Percentiles rank a stretch among this genome's conserved stretches.
phyloP scores from a whole-genome alignment of 2,329 filamentous ascomycete genomes.

The Albifimbria verrucaria region DNA sequence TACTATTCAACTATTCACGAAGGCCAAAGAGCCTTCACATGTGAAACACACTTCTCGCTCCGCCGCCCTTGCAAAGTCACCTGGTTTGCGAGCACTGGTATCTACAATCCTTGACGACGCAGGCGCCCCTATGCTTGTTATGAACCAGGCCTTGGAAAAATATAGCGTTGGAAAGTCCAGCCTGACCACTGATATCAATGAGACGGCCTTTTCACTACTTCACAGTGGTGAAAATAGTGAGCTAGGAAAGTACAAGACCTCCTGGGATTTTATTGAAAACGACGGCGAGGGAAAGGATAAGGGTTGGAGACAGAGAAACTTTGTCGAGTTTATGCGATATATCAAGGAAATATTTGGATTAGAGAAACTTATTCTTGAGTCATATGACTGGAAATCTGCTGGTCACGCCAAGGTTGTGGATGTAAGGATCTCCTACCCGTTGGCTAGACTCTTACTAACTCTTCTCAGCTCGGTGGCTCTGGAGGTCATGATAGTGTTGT shows the following conservation, averaged over 20 bases:
- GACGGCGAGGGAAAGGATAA: constrained; percentile 34
- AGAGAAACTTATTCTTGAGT: constrained; percentile 27
- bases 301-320: constrained; percentile 35
- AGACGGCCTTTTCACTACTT: constrained; percentile 34
- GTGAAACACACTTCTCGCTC: constrained; percentile 35
- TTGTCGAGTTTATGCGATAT: constrained; percentile 37
- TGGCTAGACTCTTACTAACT: neutral
- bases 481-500: constrained; percentile 37
- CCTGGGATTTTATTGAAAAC: constrained; percentile 38
- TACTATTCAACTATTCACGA: constrained; percentile 35
- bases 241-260: constrained; percentile 24
- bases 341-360: constrained; percentile 36
- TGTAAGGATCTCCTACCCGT: constrained; percentile 25
- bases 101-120: constrained; percentile 34
- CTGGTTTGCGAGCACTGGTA: constrained; percentile 31
- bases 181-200: constrained; percentile 28
- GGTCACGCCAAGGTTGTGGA: constrained; percentile 36
- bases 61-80: constrained; percentile 29
- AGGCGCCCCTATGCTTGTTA: constrained; percentile 31
- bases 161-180: constrained; percentile 26
- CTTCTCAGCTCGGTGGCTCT: constrained; percentile 36
- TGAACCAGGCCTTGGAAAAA: constrained; percentile 28
- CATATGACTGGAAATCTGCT: constrained; percentile 32
- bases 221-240: constrained; percentile 25
- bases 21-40: constrained; percentile 18